Base-by-base conservation (phyloP, 495 filamentous ascomycete genomes). In the Penicillium silybi region DNA sequence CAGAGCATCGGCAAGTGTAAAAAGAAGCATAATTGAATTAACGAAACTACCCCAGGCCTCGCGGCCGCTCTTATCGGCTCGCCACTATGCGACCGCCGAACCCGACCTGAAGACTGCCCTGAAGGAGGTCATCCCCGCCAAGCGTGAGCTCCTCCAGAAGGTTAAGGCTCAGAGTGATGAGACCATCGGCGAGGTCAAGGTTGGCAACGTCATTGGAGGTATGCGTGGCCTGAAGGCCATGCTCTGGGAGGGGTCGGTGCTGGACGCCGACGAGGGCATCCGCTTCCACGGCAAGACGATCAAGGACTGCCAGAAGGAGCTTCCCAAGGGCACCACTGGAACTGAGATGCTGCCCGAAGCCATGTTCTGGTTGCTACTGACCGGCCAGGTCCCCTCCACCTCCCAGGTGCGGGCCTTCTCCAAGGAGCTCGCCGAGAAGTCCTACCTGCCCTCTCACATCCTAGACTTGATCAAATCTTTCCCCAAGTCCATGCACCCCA, bases 331-430 rank as follows among this genome's bases (percentile, higher is more conserved):
- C 46, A 88, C 82, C 48, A 82, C 87, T 2, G 93, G 93, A 51
- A 93, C 89, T n/a, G 92, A 98, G 76, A 97, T 97, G 95, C 85
- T 98, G 2, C 93, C 93, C 34, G 93, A 98, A 72, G 85, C 91
- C 65, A 97, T 98, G 93, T 98, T 98, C 81, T 98, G 93, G 93
- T 86, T 98, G 22, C 85, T 98, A 15, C 73, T 98, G 53, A 98
- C 93, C 8, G 95, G 93, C 50, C 79, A 92, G 69, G 88, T 98
- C 20, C 93, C 93, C 9, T 87, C 87, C 2, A 86, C 85, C 20
- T 67, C 70, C 32, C 93, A 98, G 69, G 80, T 90, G 46, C 89
- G 93, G 58, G 73, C 74, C 40, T 83, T 98, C 56, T 93, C 88
- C 37, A 79, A 84, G 37, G 88, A 95, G 67, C 80, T 97, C 20